Conservation (phyloP, 768 basidiomycete species). For the Harrya chromipes region DNA sequence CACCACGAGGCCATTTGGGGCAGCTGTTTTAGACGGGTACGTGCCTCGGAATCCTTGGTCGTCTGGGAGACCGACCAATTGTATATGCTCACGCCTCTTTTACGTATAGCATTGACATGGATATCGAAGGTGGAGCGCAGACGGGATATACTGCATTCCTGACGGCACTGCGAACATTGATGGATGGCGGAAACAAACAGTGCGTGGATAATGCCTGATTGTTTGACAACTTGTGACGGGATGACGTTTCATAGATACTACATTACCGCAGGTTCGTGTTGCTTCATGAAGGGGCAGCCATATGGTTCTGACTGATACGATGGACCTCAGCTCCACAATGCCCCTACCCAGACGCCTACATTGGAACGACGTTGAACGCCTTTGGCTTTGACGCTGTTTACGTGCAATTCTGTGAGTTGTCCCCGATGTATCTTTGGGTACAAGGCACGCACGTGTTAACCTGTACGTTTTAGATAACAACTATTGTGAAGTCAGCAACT, state of each 20-base stretch:
- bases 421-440: background rate
- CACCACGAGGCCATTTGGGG: slow-evolving; percentile 65
- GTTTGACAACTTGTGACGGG: background rate
- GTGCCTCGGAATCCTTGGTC: background rate
- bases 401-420: slow-evolving; percentile 44
- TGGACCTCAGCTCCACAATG: slow-evolving; percentile 37
- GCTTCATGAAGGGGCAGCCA: background rate
- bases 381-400: slow-evolving; percentile 49
- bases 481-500: slow-evolving; percentile 38
- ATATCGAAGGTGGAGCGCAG: slow-evolving; percentile 44
- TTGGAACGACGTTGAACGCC: slow-evolving; percentile 40
- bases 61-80: slow-evolving; percentile 1
- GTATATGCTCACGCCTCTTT: background rate
- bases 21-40: slow-evolving; percentile 70
- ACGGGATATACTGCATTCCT: slow-evolving; percentile 31
- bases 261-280: slow-evolving; percentile 38
- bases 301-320: slow-evolving; percentile 2
- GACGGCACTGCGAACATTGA: slow-evolving; percentile 24
- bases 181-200: slow-evolving; percentile 27
- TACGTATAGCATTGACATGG: slow-evolving; percentile 38
- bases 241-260: slow-evolving; percentile 34
- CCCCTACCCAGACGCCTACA: slow-evolving; percentile 45
- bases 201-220: slow-evolving; percentile 10
- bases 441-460: slow-evolving; percentile 16
- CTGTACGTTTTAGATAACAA: slow-evolving; percentile 40